Percentiles rank a stretch among this genome's conserved stretches.
phyloP scores from a whole-genome alignment of 2,329 filamentous ascomycete species.

The Magnaporthiopsis incrustans region DNA sequence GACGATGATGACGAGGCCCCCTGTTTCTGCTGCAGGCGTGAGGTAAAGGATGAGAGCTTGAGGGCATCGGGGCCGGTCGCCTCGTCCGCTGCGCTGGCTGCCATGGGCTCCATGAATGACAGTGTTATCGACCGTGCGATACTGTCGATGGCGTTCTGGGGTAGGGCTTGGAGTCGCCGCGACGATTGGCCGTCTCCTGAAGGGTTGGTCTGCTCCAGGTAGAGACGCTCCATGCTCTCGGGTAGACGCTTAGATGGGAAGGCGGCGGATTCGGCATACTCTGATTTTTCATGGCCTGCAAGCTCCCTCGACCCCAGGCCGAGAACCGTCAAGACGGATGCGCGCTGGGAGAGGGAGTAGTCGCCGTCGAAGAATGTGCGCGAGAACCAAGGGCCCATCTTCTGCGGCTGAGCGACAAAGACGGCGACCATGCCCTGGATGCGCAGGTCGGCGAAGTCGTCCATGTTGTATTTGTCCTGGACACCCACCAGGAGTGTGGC shows the following conservation, averaged over 20 bases:
- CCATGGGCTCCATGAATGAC: constrained; percentile 71
- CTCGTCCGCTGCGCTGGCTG: constrained; percentile 71
- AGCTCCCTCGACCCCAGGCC: constrained; percentile 79
- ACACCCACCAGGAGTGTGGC: constrained; percentile 69
- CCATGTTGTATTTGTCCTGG: constrained; percentile 77
- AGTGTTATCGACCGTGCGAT: constrained; percentile 62
- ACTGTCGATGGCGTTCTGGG: constrained; percentile 53
- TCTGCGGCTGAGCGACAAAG: constrained; percentile 64
- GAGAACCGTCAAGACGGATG: constrained; percentile 71
- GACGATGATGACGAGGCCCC: constrained; percentile 17
- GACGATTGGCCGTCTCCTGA: constrained; percentile 10
- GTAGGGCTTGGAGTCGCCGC: constrained; percentile 38
- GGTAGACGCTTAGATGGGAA: constrained; percentile 83
- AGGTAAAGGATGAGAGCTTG: constrained; percentile 84
- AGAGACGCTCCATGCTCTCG: constrained; percentile 63
- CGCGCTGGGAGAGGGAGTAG: constrained; percentile 78
- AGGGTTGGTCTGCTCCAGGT: constrained; percentile 32
- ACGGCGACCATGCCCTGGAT: constrained; percentile 78
- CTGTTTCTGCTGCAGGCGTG: constrained; percentile 55
- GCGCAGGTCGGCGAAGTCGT: constrained; percentile 66
- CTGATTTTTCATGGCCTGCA: constrained; percentile 60
- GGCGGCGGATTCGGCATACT: constrained; percentile 37
- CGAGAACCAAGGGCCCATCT: constrained; percentile 78
- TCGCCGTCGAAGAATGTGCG: constrained; percentile 86
- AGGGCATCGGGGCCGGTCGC: constrained; percentile 73